phyloP scores from a whole-genome alignment of 2,329 filamentous ascomycete species.

The Tolypocladium pustulatum region DNA sequence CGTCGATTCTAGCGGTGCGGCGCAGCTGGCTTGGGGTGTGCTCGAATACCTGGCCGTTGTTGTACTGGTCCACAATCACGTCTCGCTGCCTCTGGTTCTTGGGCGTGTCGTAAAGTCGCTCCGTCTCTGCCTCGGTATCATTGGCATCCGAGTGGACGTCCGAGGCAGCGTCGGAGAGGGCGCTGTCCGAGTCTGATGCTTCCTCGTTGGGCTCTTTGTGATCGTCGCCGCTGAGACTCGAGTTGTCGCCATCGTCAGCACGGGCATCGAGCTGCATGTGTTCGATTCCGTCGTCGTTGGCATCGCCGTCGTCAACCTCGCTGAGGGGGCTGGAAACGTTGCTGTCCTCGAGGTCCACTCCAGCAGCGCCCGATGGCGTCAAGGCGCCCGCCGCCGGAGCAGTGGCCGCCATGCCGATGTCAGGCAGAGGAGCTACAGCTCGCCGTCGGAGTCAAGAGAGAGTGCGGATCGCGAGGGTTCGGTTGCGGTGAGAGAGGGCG shows the following conservation, averaged over 20 bases:
- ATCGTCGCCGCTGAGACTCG: constrained; percentile 15
- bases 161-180: constrained; percentile 43
- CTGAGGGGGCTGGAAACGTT: constrained; percentile 83
- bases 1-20: constrained; percentile 29
- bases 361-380: constrained; percentile 26
- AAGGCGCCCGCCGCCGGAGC: constrained; percentile 38
- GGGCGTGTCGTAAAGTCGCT: constrained; percentile 84
- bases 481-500: not conserved
- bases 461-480: constrained; percentile 1
- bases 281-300: constrained; percentile 58
- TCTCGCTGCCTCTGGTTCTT: constrained; percentile 53
- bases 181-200: constrained; percentile 37
- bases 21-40: constrained; percentile 70
- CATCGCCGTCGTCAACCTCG: constrained; percentile 75
- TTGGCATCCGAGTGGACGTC: constrained; percentile 34
- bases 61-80: constrained; percentile 47
- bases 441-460: not conserved
- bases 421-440: constrained; percentile 5
- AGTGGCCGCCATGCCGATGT: constrained; percentile 39
- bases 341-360: constrained; percentile 49
- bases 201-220: constrained; percentile 16
- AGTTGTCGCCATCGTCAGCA: constrained; percentile 17
- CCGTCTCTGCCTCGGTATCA: constrained; percentile 83
- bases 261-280: constrained; percentile 38
- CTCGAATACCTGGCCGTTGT: constrained; percentile 44